phyloP scores from a whole-genome alignment of 2,329 filamentous ascomycete genomes.

The Aspergillus bombycis region DNA sequence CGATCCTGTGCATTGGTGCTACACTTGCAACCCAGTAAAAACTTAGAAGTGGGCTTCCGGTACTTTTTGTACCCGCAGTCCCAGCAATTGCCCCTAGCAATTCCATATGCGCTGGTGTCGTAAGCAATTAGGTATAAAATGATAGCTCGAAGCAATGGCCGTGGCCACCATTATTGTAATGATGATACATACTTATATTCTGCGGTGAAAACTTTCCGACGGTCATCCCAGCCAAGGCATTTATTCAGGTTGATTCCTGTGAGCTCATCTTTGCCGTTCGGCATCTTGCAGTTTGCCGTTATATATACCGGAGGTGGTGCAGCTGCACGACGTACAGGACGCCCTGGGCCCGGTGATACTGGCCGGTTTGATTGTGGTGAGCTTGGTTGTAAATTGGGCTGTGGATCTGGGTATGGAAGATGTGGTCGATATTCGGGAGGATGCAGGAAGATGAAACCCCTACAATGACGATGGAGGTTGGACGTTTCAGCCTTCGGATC shows the following conservation, averaged over 20 bases:
- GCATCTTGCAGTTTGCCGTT: not conserved
- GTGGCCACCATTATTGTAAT: fast-evolving
- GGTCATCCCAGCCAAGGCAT: not conserved
- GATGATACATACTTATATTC: not conserved
- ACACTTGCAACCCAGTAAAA: not conserved
- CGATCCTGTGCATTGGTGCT: not conserved
- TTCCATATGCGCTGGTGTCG: not conserved
- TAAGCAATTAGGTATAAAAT: not conserved
- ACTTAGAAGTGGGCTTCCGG: not conserved
- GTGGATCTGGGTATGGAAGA: not conserved
- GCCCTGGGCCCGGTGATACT: not conserved
- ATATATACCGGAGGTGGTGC: not conserved
- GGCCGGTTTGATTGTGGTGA: not conserved
- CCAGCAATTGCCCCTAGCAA: not conserved
- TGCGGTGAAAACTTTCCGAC: not conserved
- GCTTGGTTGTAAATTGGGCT: not conserved
- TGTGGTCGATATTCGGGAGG: not conserved
- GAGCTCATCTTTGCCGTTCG: not conserved
- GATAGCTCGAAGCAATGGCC: not conserved
- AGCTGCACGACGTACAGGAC: not conserved
- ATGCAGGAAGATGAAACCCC: not conserved
- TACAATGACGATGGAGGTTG: not conserved
- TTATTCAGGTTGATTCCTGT: not conserved
- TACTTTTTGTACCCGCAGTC: not conserved
- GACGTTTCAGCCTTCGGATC: not conserved